A percentile compares a stretch with the other conserved stretches of the same genome.
These are phyloP conservation scores for Suzukiozyma palmioleophila DNA, from an alignment of 1,139 yeast species.

Conservation along the genomic window DNA sequence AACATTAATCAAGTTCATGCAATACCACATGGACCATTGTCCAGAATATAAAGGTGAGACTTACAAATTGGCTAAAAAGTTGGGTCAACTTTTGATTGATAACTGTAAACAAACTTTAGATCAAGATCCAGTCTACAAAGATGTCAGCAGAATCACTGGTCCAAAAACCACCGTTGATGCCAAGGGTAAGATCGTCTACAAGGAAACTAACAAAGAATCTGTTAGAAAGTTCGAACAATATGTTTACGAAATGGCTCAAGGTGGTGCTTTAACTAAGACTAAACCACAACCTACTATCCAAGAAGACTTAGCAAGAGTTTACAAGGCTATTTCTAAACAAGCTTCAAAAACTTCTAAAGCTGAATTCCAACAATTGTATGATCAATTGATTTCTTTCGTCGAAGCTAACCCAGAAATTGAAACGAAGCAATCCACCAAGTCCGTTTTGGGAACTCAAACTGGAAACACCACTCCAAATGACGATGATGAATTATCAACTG, in stretches of 20 bases:
- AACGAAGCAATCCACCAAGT: constrained; percentile 41
- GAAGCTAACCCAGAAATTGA: constrained; percentile 65
- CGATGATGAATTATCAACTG: constrained; percentile 46
- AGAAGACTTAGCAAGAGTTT: constrained; percentile 81
- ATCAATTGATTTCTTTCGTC: constrained; percentile 71
- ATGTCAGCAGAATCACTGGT: constrained; percentile 89
- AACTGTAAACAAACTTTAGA: constrained; percentile 87
- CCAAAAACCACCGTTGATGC: constrained; percentile 87
- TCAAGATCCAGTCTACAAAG: constrained; percentile 88
- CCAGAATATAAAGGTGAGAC: constrained; percentile 87
- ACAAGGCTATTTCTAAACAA: constrained; percentile 75
- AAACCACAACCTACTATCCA: constrained; percentile 64
- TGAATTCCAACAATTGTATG: constrained; percentile 77
- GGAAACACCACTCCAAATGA: constrained; percentile 43
- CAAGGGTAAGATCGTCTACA: constrained; percentile 81
- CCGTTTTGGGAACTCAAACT: constrained; percentile 31
- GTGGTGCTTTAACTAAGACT: constrained; percentile 75
- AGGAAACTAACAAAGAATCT: constrained; percentile 82
- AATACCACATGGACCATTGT: constrained; percentile 90
- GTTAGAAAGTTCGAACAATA: constrained; percentile 95
- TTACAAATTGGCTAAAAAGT: constrained; percentile 80
- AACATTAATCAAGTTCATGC: constrained; percentile 91
- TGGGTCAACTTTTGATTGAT: constrained; percentile 91
- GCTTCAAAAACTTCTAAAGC: constrained; percentile 60
- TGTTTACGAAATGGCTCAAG: constrained; percentile 94